Evolutionary conservation across 495 filamentous ascomycete species (phyloP), one percentile per base, ranked within the genome.

Genomic region (Penicillium malachiteum): DNA sequence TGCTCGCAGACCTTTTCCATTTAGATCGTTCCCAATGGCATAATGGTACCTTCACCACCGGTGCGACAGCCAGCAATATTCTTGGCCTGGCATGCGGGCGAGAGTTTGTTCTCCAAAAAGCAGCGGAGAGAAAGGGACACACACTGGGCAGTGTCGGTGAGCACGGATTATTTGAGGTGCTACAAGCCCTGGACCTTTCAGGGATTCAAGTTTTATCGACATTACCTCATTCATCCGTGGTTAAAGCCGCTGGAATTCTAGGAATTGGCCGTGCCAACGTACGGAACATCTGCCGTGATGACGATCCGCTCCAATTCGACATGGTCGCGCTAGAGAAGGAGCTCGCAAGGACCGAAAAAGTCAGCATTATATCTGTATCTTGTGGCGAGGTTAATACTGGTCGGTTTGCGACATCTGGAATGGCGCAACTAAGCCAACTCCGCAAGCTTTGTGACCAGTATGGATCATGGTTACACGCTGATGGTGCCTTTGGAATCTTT

Each of bases 361-460:
- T 79, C 10, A 87, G 78, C 42, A 91, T 97, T 51, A 80, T 96
- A 3, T 87, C 80, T 12, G 73, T 96, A 7, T 92, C 90, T 21
- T 86, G 85, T 21, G 91, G 89, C 7, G 93, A 97, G 74, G 90
- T 97, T 37, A 97, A 97, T 60, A 96, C 91, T 4, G 93, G 93
- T 1, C 74, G 81, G 7, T 97, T 94, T 70, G 89, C 89, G 3
- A 89, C 85, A 14, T 68, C 70, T 21, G 78, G 80, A 9, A 31
- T 75, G 10, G 70, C 72, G 13, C 83, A 91, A 11, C 82, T 96
- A 78, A 70, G 67, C 41, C 67, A 75, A 43, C 69, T 96, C 38
- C 78, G 92, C 57, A 67, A 69, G 1, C 62, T 96, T 21, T 92
- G 88, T 41, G 87, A 92, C 63, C 72, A 78, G 52, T 85, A 92